These are phyloP conservation scores for Tulasnella calospora DNA, from an alignment of 768 basidiomycete genomes.

Conservation along the genomic window DNA sequence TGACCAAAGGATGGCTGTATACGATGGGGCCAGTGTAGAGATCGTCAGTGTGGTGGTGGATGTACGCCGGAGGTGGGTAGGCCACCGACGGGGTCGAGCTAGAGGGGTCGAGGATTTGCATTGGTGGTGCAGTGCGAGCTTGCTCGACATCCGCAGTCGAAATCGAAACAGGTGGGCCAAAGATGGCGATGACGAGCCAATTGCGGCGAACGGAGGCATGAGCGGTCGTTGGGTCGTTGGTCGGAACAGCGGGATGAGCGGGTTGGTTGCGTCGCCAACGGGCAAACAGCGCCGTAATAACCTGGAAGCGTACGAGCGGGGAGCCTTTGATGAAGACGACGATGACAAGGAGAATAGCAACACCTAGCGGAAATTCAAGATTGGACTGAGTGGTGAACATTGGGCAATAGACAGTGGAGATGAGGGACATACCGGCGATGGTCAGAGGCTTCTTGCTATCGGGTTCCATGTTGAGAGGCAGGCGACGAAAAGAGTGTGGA, in stretches of 20 bases:
- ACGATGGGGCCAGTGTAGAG: neutral
- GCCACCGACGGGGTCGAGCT: neutral
- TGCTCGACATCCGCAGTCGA: neutral
- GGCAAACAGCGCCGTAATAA: neutral
- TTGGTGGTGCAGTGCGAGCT: neutral
- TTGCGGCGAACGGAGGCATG: neutral
- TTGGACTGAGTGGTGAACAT: neutral
- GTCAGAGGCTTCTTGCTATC: neutral
- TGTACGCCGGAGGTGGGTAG: neutral
- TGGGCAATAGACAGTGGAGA: neutral
- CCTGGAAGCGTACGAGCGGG: neutral
- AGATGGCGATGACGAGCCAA: neutral
- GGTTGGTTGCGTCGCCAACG: neutral
- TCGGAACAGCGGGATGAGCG: neutral
- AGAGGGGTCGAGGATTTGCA: neutral
- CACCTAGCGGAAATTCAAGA: neutral
- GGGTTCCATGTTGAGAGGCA: neutral
- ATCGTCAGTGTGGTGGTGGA: neutral
- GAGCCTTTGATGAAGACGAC: neutral
- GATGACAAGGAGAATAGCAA: neutral
- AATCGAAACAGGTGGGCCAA: neutral
- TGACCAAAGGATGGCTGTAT: neutral
- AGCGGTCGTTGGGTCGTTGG: neutral
- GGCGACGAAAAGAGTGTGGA: neutral
- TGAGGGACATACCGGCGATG: neutral